Base-by-base conservation (phyloP, 164 flowering plant genomes). In the Nelumbo lutea region DNA sequence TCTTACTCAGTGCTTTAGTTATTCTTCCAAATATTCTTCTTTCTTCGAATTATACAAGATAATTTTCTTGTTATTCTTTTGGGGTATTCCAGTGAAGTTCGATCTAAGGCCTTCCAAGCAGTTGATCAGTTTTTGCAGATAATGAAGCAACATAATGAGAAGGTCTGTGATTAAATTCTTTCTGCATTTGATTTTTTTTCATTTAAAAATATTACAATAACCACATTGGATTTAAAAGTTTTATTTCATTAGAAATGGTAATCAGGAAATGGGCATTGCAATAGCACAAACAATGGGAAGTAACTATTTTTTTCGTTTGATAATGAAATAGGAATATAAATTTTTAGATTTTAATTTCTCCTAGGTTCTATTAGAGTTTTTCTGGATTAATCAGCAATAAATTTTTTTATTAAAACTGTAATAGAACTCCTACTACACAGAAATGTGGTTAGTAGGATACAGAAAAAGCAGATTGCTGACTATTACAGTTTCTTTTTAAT, bases 91-190 rank as follows among this genome's bases (percentile, higher is more conserved):
- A 96, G 99, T 79, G 98, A 96, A 82, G 99, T 96, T 61, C 83
- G 93, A 72, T 78, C 88, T 56, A 93, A 96, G 78, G 88, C 99
- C 68, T 93, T 93, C 82, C 86, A 88, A 82, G 96, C 99, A 51
- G 90, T 91, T 78, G 99, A 96, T n/a, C 98, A 91, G 65, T 96
- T 93, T 84, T 73, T 96, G 84, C 89, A 87, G 75, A 80, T 93
- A 75, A 76, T 87, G 74, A 96, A 84, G 80, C 91, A 88, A 61
- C 53, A 80, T 69, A 73, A 93, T 73, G 97, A 93, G 50, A 88
- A 89, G 97, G 98, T 92, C 69, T 70, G 73, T 53, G 51, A 57
- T 65, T 52, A 40, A 40, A 53, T 70, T 62, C 46, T 70, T 41
- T 14, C 40, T 52, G 51, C 62, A 71, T 69, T 59, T 59, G 11